These are phyloP conservation scores for Bruguiera sexangula DNA, from an alignment of 345 rosid genomes.

Conservation along the genomic window DNA sequence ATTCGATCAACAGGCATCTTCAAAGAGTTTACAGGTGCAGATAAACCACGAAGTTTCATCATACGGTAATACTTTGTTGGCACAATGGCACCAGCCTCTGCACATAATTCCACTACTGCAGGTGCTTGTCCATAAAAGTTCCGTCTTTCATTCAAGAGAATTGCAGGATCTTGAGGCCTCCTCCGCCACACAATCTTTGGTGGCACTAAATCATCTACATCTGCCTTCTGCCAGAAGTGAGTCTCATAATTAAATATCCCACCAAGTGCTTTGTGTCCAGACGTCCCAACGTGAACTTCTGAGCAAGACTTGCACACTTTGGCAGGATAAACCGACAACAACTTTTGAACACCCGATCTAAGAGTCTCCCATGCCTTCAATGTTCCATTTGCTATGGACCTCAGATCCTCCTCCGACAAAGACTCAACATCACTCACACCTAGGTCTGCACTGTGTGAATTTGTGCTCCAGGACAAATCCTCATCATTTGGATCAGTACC, in stretches of 20 bases:
- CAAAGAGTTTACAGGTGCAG: constrained; percentile 26
- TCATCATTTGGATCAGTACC: constrained; percentile 48
- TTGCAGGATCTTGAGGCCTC: constrained; percentile 73
- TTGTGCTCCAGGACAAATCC: constrained; percentile 20
- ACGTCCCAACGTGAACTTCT: constrained; percentile 77
- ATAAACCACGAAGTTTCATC: constrained; percentile 70
- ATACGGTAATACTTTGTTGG: constrained; percentile 50
- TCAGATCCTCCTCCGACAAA: constrained; percentile 40
- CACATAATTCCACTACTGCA: constrained; percentile 69
- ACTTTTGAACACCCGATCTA: constrained; percentile 55
- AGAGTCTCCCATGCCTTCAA: constrained; percentile 70
- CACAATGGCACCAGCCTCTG: constrained; percentile 60
- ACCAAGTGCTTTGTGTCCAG: constrained; percentile 83
- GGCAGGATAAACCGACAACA: constrained; percentile 59
- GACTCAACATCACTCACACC: constrained; percentile 34
- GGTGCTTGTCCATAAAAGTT: constrained; percentile 84
- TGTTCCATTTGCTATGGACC: constrained; percentile 47
- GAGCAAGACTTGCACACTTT: constrained; percentile 76
- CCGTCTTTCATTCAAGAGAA: constrained; percentile 61
- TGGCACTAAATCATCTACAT: constrained; percentile 75
- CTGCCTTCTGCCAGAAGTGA: constrained; percentile 78
- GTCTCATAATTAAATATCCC: constrained; percentile 75
- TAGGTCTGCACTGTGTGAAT: constrained; percentile 11
- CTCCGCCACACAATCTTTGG: constrained; percentile 70
- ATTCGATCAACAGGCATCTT: background rate